phyloP scores from a whole-genome alignment of 2,329 filamentous ascomycete species.

The Seiridium cupressi region DNA sequence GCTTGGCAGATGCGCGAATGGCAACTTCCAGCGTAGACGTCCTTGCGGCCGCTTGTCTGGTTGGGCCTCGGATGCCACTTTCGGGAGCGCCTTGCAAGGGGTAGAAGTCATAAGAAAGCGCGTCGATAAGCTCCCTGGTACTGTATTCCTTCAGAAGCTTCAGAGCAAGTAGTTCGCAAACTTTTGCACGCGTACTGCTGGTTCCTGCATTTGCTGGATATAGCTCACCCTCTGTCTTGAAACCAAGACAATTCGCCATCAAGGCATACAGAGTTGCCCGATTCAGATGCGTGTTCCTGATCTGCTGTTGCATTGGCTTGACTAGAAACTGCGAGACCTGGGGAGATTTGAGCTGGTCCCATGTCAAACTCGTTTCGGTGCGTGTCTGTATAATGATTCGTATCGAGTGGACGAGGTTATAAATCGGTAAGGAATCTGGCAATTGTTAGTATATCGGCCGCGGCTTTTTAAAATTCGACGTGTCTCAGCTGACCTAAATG shows the following conservation, averaged over 20 bases:
- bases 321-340: slow-evolving; percentile 94
- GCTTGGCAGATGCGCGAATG: slow-evolving; percentile 88
- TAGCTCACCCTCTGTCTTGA: slow-evolving; percentile 79
- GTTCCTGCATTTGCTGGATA: slow-evolving; percentile 83
- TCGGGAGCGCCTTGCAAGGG: slow-evolving; percentile 77
- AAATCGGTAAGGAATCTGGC: slow-evolving; percentile 80
- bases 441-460: background rate
- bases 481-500: slow-evolving; percentile 61
- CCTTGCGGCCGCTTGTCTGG: slow-evolving; percentile 61
- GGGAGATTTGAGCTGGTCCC: slow-evolving; percentile 94
- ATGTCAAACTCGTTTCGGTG: slow-evolving; percentile 88
- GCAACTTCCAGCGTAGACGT: slow-evolving; percentile 92
- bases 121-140: slow-evolving; percentile 88
- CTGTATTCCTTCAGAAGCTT: slow-evolving; percentile 87
- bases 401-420: slow-evolving; percentile 86
- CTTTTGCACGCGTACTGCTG: slow-evolving; percentile 79
- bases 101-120: slow-evolving; percentile 91
- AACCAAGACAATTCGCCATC: slow-evolving; percentile 92
- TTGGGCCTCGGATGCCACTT: slow-evolving; percentile 28
- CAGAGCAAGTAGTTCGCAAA: slow-evolving; percentile 88
- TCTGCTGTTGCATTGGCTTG: slow-evolving; percentile 92
- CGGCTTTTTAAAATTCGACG: background rate
- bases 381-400: slow-evolving; percentile 79
- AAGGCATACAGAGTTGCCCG: slow-evolving; percentile 84
- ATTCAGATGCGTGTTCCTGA: slow-evolving; percentile 79